Evolutionary conservation across 768 basidiomycete genomes (phyloP), one percentile per base, ranked within the genome.

Genomic region (Mycena latifolia): DNA sequence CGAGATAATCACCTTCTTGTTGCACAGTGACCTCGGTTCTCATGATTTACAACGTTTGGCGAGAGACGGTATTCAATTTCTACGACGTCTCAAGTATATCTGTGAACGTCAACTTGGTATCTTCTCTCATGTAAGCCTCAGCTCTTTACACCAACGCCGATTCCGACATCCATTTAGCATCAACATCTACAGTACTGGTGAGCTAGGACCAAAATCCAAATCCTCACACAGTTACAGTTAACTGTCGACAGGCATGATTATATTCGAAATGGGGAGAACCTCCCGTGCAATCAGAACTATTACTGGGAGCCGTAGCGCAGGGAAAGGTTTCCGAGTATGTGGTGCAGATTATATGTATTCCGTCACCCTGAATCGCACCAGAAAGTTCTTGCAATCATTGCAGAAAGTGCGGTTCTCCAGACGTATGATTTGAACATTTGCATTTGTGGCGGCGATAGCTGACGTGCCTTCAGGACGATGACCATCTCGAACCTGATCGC

Each of bases 401-500:
- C 55, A 15, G 61, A 62, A n/a, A 62, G 61, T 18, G 53, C 61
- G 29, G 52, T 62, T 8, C 53, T 62, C 18, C 61, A 62, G 35
- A 62, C 61, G 61, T 62, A 39, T 1, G 10, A 17, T 47, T n/a
- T 48, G 1, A 27, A 39, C 10, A 14, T 29, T 61, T 43, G 37
- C 48, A 14, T 28, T 5, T n/a, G 24, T 31, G 15, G 37, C 37
- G 15, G 37, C 8, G 37, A 37, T 11, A 17, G 15, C 37, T 58
- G 39, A 52, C 24, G 22, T 7, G 8, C 2, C 22, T 18, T 25
- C 24, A 62, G 61, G n/a, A 28, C 41, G 7, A 54, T 54, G 61
- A 62, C 53, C 37, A 37, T 62, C 24, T 10, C 29, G 11, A 55
- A 46, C 25, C 35, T 62, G 31, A 43, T 62, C 4, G 18, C 45